These are phyloP conservation scores for Colletotrichum zoysiae DNA, from an alignment of 2,329 filamentous ascomycete genomes.

Conservation along the genomic window DNA sequence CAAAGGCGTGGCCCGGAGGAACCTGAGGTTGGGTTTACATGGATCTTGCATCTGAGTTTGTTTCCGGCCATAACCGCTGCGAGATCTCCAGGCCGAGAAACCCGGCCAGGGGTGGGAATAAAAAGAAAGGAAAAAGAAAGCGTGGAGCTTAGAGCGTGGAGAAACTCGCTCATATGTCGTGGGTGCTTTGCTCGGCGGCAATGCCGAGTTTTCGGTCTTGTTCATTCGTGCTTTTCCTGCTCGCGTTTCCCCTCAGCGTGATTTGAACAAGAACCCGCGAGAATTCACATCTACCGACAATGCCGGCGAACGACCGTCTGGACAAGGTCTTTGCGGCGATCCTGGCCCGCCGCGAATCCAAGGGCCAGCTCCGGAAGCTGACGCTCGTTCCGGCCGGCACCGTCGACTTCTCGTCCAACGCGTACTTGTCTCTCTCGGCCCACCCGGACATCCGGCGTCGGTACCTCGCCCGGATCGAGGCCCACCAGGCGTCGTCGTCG, in stretches of 20 bases:
- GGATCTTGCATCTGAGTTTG: slow-evolving; percentile 28
- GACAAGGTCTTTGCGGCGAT: slow-evolving; percentile 25
- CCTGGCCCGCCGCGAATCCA: slow-evolving; percentile 43
- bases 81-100: neutral
- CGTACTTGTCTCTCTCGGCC: slow-evolving; percentile 81
- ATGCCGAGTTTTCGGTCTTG: slow-evolving; percentile 14
- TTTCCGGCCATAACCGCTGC: slow-evolving; percentile 3
- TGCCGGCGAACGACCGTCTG: slow-evolving; percentile 37
- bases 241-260: neutral
- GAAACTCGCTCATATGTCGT: slow-evolving; percentile 22
- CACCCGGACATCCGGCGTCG: slow-evolving; percentile 67
- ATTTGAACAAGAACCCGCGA: neutral
- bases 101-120: neutral
- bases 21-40: slow-evolving; percentile 22
- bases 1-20: slow-evolving; percentile 22
- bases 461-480: slow-evolving; percentile 63
- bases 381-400: slow-evolving; percentile 73
- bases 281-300: neutral
- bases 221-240: neutral
- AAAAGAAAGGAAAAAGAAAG: too few relatives aligned
- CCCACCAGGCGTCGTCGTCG: slow-evolving; percentile 25
- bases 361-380: slow-evolving; percentile 58
- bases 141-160: neutral
- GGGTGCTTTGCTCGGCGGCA: neutral
- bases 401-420: slow-evolving; percentile 83